phyloP scores from a whole-genome alignment of 345 rosid genomes.

The Aquilaria yunnanensis region DNA sequence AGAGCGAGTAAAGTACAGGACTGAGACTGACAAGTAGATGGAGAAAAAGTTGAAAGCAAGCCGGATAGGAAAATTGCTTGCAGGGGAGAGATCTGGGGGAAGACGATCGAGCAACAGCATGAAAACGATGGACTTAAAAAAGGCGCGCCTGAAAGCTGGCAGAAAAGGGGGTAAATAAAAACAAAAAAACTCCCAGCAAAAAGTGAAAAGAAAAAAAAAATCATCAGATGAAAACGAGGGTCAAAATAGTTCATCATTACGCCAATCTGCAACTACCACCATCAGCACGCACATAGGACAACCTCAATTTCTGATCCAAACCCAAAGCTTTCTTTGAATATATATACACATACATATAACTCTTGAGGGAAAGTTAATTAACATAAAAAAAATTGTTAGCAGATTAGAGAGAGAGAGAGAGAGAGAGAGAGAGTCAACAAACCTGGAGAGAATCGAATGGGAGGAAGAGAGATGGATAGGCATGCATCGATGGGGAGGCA shows the following conservation, averaged over 20 bases:
- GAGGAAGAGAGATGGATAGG: background rate
- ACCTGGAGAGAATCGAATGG: background rate
- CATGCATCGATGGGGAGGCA: constrained; percentile 27
- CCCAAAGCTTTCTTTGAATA: too few relatives aligned
- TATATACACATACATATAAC: too few relatives aligned
- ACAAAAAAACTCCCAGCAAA: constrained; percentile 26
- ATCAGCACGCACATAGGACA: too few relatives aligned
- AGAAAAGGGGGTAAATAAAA: constrained; percentile 20
- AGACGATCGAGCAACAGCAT: constrained; percentile 15
- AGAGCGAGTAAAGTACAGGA: too few relatives aligned
- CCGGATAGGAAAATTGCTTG: background rate
- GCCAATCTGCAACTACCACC: constrained; percentile 36
- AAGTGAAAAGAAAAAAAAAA: constrained; percentile 21
- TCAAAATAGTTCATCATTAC: constrained; percentile 61
- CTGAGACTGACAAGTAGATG: too few relatives aligned
- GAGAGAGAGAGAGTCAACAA: too few relatives aligned
- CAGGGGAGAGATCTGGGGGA: too few relatives aligned
- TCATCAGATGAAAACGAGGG: constrained; percentile 17
- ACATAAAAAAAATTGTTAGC: too few relatives aligned
- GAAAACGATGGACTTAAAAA: constrained; percentile 21
- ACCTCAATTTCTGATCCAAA: too few relatives aligned
- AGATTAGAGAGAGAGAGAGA: too few relatives aligned
- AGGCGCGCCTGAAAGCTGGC: background rate
- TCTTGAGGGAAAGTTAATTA: too few relatives aligned
- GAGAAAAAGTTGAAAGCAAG: too few relatives aligned